Base-by-base conservation (phyloP, 306 rosid genomes). In the Cucurbita argyrosperma region DNA sequence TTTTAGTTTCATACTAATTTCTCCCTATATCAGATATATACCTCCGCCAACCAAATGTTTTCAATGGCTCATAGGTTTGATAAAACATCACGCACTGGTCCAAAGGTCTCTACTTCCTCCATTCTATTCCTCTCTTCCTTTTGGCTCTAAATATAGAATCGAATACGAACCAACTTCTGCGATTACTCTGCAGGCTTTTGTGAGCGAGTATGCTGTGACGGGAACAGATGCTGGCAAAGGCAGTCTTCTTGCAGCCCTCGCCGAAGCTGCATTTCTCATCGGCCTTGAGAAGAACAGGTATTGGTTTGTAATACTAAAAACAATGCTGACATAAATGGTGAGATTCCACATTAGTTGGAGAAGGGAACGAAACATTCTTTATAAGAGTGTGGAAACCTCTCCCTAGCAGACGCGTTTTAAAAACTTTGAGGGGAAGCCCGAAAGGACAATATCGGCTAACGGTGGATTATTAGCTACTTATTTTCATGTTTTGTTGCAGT, bases 161-260 rank as follows among this genome's bases (percentile, higher is more conserved):
- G 70, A 77, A 43, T 57, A 40, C 60, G 75, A 38, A 46, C 75
- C 16, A 65, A 18, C 65, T 49, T 63, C 72, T 40, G 40, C 35
- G 46, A 12, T 38, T 37, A 57, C 66, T 26, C 57, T 80, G 65
- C 84, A 94, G 99, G 99, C 97, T 77, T 94, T 94, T 80, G 93
- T 92, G 18, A 90, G 98, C 45, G 98, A 92, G 65, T 92, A 94
- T 82, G 99, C 99, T 16, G 97, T 94, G 76, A 89, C 87, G 0
- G 88, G 85, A 78, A 83, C 81, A 69, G 87, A 79, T 74, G 99
- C 91, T 52, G 99, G 97, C 37, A 72, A 4, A n/a, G 99, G 99
- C 86, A 90, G 92, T 78, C 88, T 94, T 79, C 76, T 88, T 19
- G 97, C 97, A 42, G 91, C 89, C 78, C 67, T 91, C 55, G 96